Base-by-base conservation (phyloP, 306 rosid species). In the Vachellia collinsii region DNA sequence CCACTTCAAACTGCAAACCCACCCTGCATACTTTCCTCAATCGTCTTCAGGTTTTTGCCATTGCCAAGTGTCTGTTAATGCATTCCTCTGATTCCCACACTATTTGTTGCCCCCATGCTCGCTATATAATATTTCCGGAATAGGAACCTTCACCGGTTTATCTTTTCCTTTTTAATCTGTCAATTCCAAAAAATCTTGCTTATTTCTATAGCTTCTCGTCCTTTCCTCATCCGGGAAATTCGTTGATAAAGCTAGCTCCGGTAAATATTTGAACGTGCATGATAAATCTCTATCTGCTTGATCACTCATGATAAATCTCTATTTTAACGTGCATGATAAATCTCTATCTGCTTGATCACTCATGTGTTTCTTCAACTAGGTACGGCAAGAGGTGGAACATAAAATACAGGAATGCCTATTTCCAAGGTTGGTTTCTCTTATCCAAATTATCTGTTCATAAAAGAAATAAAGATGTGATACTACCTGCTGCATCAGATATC, bases 331-430 rank as follows among this genome's bases (percentile, higher is more conserved):
- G n/a, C n/a, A n/a, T 12, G 3, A 38, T 5, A 63, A 68, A 70
- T 70, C 54, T 43, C 22, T 43, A 11, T 43, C 74, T 43, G 38
- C 48, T 69, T 43, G 38, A 69, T 71, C 9, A 50, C 68, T 81
- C 61, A 34, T 56, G 37, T 72, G 59, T 86, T 76, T 64, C 72
- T 41, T 48, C 62, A 62, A 78, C 48, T 48, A 90, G 97, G 89
- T 89, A 8, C 78, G 83, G 77, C 92, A 90, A 37, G 94, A 34
- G 83, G 83, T 87, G 68, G 93, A 89, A 34, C 72, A 47, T 1
- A 42, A n/a, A 72, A 11, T 87, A 66, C n/a, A 17, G 71, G 70
- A 41, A 48, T 37, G 43, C 43, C 56, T 37, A 77, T 38, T 77
- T 72, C 59, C 86, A 79, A 85, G 93, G 97, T 92, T 66, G 72